Base-by-base conservation (phyloP, 306 rosid genomes). In the Rosa rugosa region DNA sequence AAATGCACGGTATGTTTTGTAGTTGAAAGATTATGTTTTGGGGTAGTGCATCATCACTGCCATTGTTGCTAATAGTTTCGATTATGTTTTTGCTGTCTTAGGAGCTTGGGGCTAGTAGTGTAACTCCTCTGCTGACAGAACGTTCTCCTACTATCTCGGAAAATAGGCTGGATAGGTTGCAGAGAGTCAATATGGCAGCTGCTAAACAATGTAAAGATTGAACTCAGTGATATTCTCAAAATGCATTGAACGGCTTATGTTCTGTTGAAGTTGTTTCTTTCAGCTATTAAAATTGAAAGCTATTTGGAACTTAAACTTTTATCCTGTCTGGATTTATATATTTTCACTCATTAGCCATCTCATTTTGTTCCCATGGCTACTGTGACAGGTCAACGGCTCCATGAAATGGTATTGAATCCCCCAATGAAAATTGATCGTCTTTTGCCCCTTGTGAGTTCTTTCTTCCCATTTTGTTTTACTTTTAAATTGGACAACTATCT, bases 61-160 rank as follows among this genome's bases (percentile, higher is more conserved):
- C 45, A 41, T 66, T 40, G 44, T 34, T 64, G 81, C 70, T 75
- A 46, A 70, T 81, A 72, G 80, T 44, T 46, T 1, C 3, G 20
- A 22, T 77, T 73, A 65, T 81, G 16, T 75, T 57, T 81, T 42
- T 67, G 14, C 22, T 82, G 79, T 83, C 50, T 80, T 82, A 94
- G 99, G 99, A 94, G 77, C 92, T 94, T 64, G 99, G 99, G 72
- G 99, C 97, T 72, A 83, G 78, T 81, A 94, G 97, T 75, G 88
- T 94, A 50, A 94, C 97, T 59, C 97, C 99, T 65, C 82, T 94
- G 64, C 81, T 94, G 84, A 92, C 99, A 46, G 97, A 92, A 78
- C 95, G 95, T 49, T 94, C 97, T 84, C 83, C 90, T 42, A 81
- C 90, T 75, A 84, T 94, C 78, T 86, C 99, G 31, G 97, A 91